Evolutionary conservation across 805 yeast species (phyloP).

Genomic region (Candida incommunis): DNA sequence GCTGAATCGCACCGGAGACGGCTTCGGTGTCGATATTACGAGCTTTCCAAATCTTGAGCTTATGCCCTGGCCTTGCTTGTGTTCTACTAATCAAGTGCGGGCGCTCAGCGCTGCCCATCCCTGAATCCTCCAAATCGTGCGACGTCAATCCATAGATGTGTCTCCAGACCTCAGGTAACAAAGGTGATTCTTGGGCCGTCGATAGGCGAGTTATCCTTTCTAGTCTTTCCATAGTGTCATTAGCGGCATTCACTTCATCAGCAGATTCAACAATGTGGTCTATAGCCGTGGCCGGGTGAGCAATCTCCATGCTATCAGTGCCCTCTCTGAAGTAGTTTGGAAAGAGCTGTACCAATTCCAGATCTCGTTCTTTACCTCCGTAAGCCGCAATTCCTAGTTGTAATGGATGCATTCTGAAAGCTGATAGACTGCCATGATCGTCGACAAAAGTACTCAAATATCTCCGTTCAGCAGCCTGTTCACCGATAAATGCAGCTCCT

Average conservation of each 20-base stretch:
- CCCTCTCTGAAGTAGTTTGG: slow-evolving; percentile 7
- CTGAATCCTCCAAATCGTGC: background rate
- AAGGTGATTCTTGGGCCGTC: no score
- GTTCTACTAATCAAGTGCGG: slow-evolving; percentile 1
- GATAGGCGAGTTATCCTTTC: no score
- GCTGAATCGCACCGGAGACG: slow-evolving; percentile 54
- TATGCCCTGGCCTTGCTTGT: background rate
- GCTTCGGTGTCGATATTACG: slow-evolving; percentile 64
- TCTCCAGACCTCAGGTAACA: background rate
- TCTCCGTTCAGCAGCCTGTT: background rate
- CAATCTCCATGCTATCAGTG: slow-evolving; percentile 1
- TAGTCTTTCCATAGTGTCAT: no score
- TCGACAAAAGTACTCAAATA: background rate
- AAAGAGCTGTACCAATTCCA: slow-evolving; percentile 24
- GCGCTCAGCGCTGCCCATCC: slow-evolving; percentile 4
- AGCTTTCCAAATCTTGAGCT: slow-evolving; percentile 40
- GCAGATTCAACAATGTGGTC: no score
- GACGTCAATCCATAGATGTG: background rate
- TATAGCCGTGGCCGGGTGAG: no score
- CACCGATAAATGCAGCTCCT: slow-evolving; percentile 2
- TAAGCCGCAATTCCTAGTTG: slow-evolving; percentile 28
- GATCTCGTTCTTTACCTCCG: slow-evolving; percentile 37
- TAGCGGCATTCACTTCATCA: no score
- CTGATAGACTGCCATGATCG: slow-evolving; percentile 18
- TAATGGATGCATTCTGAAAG: slow-evolving; percentile 26